Base-by-base conservation (phyloP, 2,329 filamentous ascomycete species). In the Xylaria sp. region DNA sequence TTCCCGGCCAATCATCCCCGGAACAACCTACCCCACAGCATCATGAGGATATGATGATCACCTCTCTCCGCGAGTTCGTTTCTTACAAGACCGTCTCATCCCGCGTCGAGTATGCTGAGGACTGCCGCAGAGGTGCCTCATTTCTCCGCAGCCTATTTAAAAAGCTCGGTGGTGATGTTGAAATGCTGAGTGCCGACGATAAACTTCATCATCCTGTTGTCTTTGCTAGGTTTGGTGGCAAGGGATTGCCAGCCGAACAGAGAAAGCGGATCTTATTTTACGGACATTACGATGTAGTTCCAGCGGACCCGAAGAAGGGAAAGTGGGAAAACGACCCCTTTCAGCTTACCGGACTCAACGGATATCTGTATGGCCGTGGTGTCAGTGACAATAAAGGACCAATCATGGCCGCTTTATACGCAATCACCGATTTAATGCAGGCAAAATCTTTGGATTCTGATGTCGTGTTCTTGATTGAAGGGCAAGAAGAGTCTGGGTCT, bases 301-400 rank as follows among this genome's bases (percentile, higher is more conserved):
- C 94, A 0, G 96, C 96, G 0, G 94, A 97, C 73, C 90, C 91
- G 46, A 92, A 92, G 71, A 90, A 91, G 66, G 88, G 89, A 46
- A 95, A 93, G 73, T 99, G 96, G 96, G 86, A 89, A 48, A 90
- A 90, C 1, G 93, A 98, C 71, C 97, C 96, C 0, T 99, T 98
- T 78, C 86, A 91, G n/a, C 86, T 98, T 77, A 91, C 91, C 60
- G 96, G 96, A 3, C 89, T 94, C 65, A 94, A 97, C 75, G 95
- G 96, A 0, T 98, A 95, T 78, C 84, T 98, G 1, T 98, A 99
- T 73, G 96, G 96, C 2, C 92, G 96, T 75, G 96, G 96, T n/a
- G 93, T 97, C 15, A 97, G 94, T 57, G 96, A 99, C 80, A 98
- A 99, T 83, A 99, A 99, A 80, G 96, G 97, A 0, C 96, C 96